phyloP scores from a whole-genome alignment of 1,284 basidiomycete species.

The Schizophyllum amplum region DNA sequence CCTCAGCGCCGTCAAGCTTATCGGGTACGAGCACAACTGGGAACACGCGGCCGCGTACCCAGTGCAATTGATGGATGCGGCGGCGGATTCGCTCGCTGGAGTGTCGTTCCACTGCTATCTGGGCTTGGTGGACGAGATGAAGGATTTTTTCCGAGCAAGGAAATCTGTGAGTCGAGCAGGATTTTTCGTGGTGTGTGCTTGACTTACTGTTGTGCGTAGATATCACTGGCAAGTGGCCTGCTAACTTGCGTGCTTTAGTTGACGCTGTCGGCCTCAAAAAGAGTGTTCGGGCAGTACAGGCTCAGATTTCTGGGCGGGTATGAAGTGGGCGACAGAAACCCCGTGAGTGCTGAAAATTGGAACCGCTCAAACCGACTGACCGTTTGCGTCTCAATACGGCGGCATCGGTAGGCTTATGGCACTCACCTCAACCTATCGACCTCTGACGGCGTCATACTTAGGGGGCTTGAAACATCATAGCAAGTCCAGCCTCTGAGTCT shows the following conservation, averaged over 20 bases:
- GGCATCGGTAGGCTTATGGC: neutral
- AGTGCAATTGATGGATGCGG: conserved; percentile 35
- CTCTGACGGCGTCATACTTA: conserved; percentile 12
- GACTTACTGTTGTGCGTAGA: neutral
- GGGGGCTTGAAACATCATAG: conserved; percentile 28
- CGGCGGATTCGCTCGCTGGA: conserved; percentile 35
- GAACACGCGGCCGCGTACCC: conserved; percentile 39
- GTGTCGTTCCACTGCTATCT: conserved; percentile 49
- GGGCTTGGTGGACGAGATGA: conserved; percentile 22
- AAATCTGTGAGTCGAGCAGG: conserved; percentile 22
- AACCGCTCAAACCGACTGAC: no score
- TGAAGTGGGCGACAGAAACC: conserved; percentile 53
- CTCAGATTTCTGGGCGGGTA: conserved; percentile 70
- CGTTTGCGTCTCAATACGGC: no score
- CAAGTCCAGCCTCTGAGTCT: conserved; percentile 40
- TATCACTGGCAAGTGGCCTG: neutral
- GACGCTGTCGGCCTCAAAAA: conserved; percentile 32
- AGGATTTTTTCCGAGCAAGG: conserved; percentile 39
- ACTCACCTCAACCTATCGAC: neutral
- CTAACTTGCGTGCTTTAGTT: neutral
- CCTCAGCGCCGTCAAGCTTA: conserved; percentile 35
- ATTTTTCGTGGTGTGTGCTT: neutral
- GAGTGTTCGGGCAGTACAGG: conserved; percentile 41
- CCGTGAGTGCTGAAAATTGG: conserved; percentile 37
- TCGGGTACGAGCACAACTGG: conserved; percentile 46